phyloP scores from a whole-genome alignment of 257 asterid genomes.

The Verbena officinalis region DNA sequence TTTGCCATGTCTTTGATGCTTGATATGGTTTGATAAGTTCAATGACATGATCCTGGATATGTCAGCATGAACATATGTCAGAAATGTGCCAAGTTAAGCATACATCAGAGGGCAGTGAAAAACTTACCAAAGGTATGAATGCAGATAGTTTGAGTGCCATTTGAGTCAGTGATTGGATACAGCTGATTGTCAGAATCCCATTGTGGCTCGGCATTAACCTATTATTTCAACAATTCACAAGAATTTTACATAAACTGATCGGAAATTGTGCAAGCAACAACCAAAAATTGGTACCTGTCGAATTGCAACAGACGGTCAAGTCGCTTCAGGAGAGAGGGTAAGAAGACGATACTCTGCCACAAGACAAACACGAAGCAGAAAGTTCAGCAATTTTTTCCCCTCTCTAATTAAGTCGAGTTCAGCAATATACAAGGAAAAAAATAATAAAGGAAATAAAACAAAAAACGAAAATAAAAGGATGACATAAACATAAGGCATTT shows the following conservation, averaged over 20 bases:
- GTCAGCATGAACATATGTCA: slow-evolving; percentile 35
- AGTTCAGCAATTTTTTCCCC: slow-evolving; percentile 17
- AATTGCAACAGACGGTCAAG: slow-evolving; percentile 94
- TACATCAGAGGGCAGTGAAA: slow-evolving; percentile 19
- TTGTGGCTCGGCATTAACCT: slow-evolving; percentile 99
- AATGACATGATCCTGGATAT: slow-evolving; percentile 66
- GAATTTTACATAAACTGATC: slow-evolving; percentile 9
- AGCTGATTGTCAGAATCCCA: slow-evolving; percentile 85
- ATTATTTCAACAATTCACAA: slow-evolving; percentile 28
- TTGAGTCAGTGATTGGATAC: slow-evolving; percentile 79
- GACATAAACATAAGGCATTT: no score
- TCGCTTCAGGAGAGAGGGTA: slow-evolving; percentile 94
- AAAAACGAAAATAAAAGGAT: no score
- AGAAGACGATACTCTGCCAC: slow-evolving; percentile 68
- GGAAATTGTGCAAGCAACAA: neutral
- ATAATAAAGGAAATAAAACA: neutral
- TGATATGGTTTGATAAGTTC: slow-evolving; percentile 73
- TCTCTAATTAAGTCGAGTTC: slow-evolving; percentile 14
- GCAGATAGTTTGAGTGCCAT: slow-evolving; percentile 89
- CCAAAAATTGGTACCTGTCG: slow-evolving; percentile 64
- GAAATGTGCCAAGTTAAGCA: slow-evolving; percentile 30
- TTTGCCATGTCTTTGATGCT: slow-evolving; percentile 65
- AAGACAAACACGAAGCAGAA: slow-evolving; percentile 38
- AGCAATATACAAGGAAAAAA: neutral
- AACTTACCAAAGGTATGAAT: slow-evolving; percentile 82